phyloP scores from a whole-genome alignment of 441 rosid genomes.

The Populus trichocarpa region DNA sequence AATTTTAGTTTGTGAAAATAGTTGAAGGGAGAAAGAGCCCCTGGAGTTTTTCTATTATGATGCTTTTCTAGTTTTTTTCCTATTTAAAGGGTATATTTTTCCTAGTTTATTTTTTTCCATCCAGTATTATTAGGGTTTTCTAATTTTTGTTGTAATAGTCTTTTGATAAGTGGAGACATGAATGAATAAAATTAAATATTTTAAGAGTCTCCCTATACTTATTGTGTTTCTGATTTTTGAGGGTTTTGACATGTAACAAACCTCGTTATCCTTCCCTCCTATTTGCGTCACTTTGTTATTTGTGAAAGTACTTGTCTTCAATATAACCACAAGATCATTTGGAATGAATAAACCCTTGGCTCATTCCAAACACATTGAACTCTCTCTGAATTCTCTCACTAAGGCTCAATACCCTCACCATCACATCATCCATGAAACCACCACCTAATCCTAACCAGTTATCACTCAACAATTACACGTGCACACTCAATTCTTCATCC shows the following conservation, averaged over 20 bases:
- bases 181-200: too few species aligned
- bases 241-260: too few species aligned
- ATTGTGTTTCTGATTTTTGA: too few species aligned
- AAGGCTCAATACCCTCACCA: neutral
- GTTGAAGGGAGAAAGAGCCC: neutral
- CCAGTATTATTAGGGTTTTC: too few species aligned
- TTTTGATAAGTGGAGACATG: too few species aligned
- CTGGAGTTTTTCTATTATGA: neutral
- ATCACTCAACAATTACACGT: neutral
- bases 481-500: neutral
- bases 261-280: too few species aligned
- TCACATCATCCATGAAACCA: neutral
- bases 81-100: too few species aligned
- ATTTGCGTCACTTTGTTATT: too few species aligned
- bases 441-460: neutral
- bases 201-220: too few species aligned
- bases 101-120: too few species aligned
- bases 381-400: neutral
- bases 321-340: neutral
- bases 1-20: neutral
- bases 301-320: neutral
- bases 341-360: neutral
- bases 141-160: too few species aligned
- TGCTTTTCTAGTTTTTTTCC: too few species aligned
- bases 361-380: neutral